Evolutionary conservation across 768 basidiomycete species (phyloP), one percentile per base, ranked within the genome.

Genomic region (Boletus patriciae): DNA sequence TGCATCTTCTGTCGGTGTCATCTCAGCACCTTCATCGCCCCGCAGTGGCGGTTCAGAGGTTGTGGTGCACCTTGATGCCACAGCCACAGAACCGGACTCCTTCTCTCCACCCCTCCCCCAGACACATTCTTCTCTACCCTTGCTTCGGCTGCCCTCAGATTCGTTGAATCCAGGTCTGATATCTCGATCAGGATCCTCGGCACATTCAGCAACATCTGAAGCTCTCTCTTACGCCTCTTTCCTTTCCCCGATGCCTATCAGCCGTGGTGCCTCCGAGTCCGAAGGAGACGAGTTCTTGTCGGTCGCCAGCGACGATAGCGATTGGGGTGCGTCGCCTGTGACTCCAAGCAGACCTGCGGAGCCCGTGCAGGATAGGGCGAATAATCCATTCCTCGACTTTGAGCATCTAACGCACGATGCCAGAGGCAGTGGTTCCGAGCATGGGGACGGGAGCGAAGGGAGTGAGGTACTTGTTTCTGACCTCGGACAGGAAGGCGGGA

Each of bases 231-330:
- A 52, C 29, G 60, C 50, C 15, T 70, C 69, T 0, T 69, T 69
- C 50, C 57, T 68, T 4, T 70, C 69, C 2, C 69, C 66, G 25
- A 45, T 62, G 43, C 57, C 68, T 3, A 18, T 59, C 16, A 66
- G 61, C 33, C 60, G 61, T 18, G 25, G 46, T 0, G 49, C 40
- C 6, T 66, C 69, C 21, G 65, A 60, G 44, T 68, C 66, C 2
- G 66, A 68, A 25, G 54, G 43, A 12, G 66, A 62, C 21, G 69
- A 70, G 37, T 70, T 70, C 12, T 8, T 68, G 53, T 68, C 69
- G 42, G 44, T 67, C 36, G 66, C 55, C 1, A 59, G 66, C 3
- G 60, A 55, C 13, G 60, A 61, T 1, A 66, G 60, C 36, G 62
- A 62, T 8, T 64, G 61, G 60, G 13, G 40, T 18, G 18, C 3